Conservation (phyloP, 108 stramenopile species). For the Thalassiosira profunda region DNA sequence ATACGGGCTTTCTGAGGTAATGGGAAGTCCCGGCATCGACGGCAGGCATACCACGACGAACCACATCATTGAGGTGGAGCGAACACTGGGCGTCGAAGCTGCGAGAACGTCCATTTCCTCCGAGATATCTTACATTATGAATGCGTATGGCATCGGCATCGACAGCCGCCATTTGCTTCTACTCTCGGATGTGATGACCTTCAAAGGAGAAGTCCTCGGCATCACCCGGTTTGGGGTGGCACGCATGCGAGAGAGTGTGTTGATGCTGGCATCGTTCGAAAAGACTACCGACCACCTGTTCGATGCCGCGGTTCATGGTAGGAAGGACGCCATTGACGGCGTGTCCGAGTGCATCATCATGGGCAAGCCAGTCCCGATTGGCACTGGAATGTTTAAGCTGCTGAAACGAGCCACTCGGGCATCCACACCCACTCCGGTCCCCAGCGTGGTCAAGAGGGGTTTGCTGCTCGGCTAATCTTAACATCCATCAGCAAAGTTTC, state of each 20-base stretch:
- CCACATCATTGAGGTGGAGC: conserved; percentile 96
- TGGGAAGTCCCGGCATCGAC: conserved; percentile 96
- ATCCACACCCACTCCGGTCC: conserved; percentile 20
- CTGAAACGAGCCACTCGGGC: conserved; percentile 72
- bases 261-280: conserved; percentile 99
- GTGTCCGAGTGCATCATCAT: conserved; percentile 99
- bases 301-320: conserved; percentile 98
- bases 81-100: conserved; percentile 96
- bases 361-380: conserved; percentile 98
- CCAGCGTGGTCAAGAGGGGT: conserved; percentile 35
- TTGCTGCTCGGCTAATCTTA: conserved; percentile 21
- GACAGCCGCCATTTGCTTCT: conserved; percentile 96
- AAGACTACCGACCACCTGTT: conserved; percentile 99
- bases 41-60: conserved; percentile 92
- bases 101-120: conserved; percentile 92
- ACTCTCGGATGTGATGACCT: conserved; percentile 99
- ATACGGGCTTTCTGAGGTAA: conserved; percentile 95
- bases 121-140: conserved; percentile 98
- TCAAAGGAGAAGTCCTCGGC: conserved; percentile 97
- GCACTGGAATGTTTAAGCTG: conserved; percentile 97
- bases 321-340: conserved; percentile 96
- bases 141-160: conserved; percentile 96
- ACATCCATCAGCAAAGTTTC: too few species aligned
- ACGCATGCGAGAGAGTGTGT: conserved; percentile 98
- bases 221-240: conserved; percentile 99